phyloP scores from a whole-genome alignment of 345 rosid species.

The Sisymbrium altissimum region DNA sequence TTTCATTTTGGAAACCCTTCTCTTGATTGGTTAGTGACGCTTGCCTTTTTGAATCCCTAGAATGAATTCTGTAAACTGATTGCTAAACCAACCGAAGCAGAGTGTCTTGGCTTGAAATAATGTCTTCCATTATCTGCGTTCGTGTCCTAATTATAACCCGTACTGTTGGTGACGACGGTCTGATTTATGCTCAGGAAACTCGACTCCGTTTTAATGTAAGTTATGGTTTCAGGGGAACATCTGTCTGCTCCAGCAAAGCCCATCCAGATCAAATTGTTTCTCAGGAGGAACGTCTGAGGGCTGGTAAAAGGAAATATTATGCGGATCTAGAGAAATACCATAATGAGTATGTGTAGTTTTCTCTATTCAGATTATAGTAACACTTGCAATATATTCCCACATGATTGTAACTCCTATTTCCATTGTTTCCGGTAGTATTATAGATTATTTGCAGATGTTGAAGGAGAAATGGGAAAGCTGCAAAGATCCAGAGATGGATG shows the following conservation, averaged over 20 bases:
- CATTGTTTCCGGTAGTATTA: slow-evolving; percentile 57
- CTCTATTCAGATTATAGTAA: slow-evolving; percentile 4
- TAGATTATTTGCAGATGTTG: slow-evolving; percentile 64
- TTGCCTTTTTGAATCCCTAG: background rate
- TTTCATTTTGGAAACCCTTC: slow-evolving; percentile 83
- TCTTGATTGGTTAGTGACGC: slow-evolving; percentile 62
- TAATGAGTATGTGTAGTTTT: slow-evolving; percentile 56
- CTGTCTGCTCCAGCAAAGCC: slow-evolving; percentile 65
- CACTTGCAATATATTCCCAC: background rate
- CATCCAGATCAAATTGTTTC: slow-evolving; percentile 78
- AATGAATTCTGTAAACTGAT: background rate
- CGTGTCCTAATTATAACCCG: background rate
- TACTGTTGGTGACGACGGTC: background rate
- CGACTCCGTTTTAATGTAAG: slow-evolving; percentile 35
- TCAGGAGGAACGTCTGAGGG: slow-evolving; percentile 51
- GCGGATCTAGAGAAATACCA: slow-evolving; percentile 70
- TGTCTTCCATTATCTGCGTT: background rate
- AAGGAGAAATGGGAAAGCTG: slow-evolving; percentile 75
- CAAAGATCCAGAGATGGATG: slow-evolving; percentile 66
- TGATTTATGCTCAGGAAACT: slow-evolving; percentile 12
- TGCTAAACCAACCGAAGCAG: background rate
- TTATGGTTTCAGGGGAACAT: slow-evolving; percentile 68
- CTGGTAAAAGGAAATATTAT: slow-evolving; percentile 50
- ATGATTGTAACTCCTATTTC: slow-evolving; percentile 28
- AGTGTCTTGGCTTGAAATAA: background rate